Conservation (phyloP, 768 basidiomycete genomes). For the Termitomyces sp. region DNA sequence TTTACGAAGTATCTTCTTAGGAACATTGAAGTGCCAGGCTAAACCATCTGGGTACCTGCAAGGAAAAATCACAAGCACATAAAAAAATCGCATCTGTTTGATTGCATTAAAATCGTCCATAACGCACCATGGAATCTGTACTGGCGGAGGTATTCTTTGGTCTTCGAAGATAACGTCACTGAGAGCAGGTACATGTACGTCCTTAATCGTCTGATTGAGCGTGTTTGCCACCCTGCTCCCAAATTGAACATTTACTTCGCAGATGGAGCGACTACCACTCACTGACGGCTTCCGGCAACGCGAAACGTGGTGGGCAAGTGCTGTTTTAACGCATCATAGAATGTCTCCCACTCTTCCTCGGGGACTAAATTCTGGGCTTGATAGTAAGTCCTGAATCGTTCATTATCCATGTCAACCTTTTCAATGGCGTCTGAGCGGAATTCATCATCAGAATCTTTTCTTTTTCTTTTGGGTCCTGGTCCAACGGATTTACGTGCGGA, state of each 20-base stretch:
- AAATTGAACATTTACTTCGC: slow-evolving; percentile 4
- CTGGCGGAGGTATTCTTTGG: slow-evolving; percentile 69
- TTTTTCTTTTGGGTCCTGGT: background rate
- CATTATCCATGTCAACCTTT: slow-evolving; percentile 64
- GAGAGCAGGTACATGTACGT: slow-evolving; percentile 73
- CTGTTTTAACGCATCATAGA: slow-evolving; percentile 57
- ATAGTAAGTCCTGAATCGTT: slow-evolving; percentile 64
- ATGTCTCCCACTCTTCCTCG: slow-evolving; percentile 73
- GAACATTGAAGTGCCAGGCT: slow-evolving; percentile 94
- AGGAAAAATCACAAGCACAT: background rate
- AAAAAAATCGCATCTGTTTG: slow-evolving; percentile 3
- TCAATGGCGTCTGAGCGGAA: slow-evolving; percentile 49
- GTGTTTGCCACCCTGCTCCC: slow-evolving; percentile 52
- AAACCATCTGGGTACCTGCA: slow-evolving; percentile 89
- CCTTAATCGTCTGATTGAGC: slow-evolving; percentile 73
- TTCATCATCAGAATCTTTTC: slow-evolving; percentile 16
- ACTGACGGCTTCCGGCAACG: slow-evolving; percentile 86
- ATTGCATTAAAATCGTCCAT: background rate
- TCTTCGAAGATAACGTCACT: slow-evolving; percentile 72
- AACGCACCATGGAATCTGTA: slow-evolving; percentile 77
- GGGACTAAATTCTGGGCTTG: slow-evolving; percentile 69
- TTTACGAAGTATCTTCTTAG: slow-evolving; percentile 84
- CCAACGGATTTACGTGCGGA: background rate
- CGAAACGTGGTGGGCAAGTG: slow-evolving; percentile 94
- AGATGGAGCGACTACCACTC: slow-evolving; percentile 15